These are phyloP conservation scores for Nigrograna mackinnonii DNA, from an alignment of 2,329 filamentous ascomycete genomes.

Conservation along the genomic window DNA sequence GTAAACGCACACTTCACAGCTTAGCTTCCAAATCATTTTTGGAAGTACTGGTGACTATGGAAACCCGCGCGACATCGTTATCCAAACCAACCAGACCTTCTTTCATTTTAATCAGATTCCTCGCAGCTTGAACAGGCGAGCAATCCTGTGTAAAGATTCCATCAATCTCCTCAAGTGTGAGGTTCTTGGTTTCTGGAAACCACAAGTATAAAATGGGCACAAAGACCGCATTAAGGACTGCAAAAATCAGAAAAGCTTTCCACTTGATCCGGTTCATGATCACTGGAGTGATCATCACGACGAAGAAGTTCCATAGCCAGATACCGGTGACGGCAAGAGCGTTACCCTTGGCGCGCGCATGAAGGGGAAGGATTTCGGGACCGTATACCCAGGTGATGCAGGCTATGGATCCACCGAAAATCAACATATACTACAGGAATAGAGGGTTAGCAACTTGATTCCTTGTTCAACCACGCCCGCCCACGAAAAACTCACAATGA, in stretches of 20 bases:
- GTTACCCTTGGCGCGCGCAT: not conserved
- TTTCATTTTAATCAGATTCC: not conserved
- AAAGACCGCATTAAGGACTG: not conserved
- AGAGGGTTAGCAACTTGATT: no score
- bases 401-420: not conserved
- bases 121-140: not conserved
- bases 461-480: no score
- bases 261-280: not conserved
- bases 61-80: no score
- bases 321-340: not conserved
- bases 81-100: no score
- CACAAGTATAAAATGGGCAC: not conserved
- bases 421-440: not conserved
- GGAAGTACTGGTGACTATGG: no score
- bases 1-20: no score
- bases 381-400: not conserved
- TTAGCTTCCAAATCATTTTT: no score
- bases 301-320: not conserved
- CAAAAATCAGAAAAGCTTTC: not conserved
- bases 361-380: not conserved
- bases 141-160: not conserved
- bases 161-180: not conserved
- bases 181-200: not conserved
- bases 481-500: no score
- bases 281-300: not conserved